A percentile compares a stretch with the other conserved stretches of the same genome.
phyloP scores from a whole-genome alignment of 306 rosid genomes.

The Pterocarpus macrocarpus region DNA sequence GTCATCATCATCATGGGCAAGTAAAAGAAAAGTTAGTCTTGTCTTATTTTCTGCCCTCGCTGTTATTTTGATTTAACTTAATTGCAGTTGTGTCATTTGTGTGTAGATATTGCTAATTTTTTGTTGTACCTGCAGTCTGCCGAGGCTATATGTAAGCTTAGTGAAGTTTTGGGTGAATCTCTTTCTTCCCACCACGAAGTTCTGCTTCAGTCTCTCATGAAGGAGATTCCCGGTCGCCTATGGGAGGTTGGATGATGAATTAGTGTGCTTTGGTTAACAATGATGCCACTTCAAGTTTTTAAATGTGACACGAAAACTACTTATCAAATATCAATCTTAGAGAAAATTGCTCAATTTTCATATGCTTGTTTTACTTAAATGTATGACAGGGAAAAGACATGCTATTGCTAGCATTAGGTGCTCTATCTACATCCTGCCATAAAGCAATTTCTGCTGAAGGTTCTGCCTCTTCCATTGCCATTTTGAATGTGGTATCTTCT shows the following conservation, averaged over 20 bases:
- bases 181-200: slow-evolving; percentile 72
- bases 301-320: slow-evolving; percentile 14
- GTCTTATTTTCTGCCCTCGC: slow-evolving; percentile 35
- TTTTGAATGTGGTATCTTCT: slow-evolving; percentile 73
- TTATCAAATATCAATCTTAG: slow-evolving; percentile 24
- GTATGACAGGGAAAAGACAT: slow-evolving; percentile 90
- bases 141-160: slow-evolving; percentile 80
- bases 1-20: slow-evolving; percentile 87
- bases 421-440: slow-evolving; percentile 85
- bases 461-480: slow-evolving; percentile 69
- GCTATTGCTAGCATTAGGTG: slow-evolving; percentile 75
- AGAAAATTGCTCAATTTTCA: slow-evolving; percentile 14
- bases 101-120: slow-evolving; percentile 44
- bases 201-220: slow-evolving; percentile 82
- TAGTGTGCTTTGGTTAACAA: slow-evolving; percentile 29
- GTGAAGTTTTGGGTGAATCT: slow-evolving; percentile 96
- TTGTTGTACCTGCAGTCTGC: slow-evolving; percentile 75
- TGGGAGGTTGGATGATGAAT: slow-evolving; percentile 81
- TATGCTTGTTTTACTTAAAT: slow-evolving; percentile 34
- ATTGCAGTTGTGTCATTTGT: slow-evolving; percentile 27
- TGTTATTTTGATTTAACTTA: slow-evolving; percentile 32
- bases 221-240: slow-evolving; percentile 89
- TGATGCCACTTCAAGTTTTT: slow-evolving; percentile 33
- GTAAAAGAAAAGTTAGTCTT: slow-evolving; percentile 77
- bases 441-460: slow-evolving; percentile 64